phyloP scores from a whole-genome alignment of 1,139 yeast genomes.

The Spencermartinsiella ligniputridi region DNA sequence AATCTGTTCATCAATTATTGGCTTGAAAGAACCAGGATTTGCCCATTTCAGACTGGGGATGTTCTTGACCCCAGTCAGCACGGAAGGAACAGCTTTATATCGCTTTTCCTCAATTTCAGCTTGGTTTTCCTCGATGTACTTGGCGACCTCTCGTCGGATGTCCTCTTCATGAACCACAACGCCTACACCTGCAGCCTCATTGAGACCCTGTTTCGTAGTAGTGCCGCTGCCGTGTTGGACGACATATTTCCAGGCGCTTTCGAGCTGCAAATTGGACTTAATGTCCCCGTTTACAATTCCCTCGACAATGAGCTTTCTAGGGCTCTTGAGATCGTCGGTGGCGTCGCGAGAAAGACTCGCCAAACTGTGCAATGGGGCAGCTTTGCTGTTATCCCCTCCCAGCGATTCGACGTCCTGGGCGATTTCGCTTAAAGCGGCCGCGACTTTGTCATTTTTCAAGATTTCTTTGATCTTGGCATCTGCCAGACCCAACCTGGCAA shows the following conservation, averaged over 20 bases:
- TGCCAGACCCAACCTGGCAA: constrained; percentile 58
- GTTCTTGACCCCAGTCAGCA: constrained; percentile 72
- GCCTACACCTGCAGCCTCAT: constrained; percentile 77
- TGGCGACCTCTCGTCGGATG: constrained; percentile 52
- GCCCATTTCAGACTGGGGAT: constrained; percentile 87
- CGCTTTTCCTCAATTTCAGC: constrained; percentile 62
- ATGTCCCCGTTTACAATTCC: constrained; percentile 65
- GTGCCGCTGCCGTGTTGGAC: constrained; percentile 36
- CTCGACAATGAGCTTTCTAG: constrained; percentile 49
- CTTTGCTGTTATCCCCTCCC: constrained; percentile 26
- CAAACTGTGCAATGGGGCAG: constrained; percentile 67
- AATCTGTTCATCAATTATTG: constrained; percentile 72
- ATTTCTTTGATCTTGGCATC: constrained; percentile 48
- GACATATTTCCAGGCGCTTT: constrained; percentile 78
- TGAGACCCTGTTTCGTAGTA: constrained; percentile 46
- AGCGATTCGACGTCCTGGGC: constrained; percentile 42
- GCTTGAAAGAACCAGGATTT: constrained; percentile 77
- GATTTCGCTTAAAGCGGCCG: constrained; percentile 60
- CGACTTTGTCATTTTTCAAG: constrained; percentile 77
- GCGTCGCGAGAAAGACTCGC: constrained; percentile 47
- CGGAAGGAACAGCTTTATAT: constrained; percentile 69
- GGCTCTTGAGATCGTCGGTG: constrained; percentile 23
- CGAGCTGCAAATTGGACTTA: constrained; percentile 65
- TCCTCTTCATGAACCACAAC: constrained; percentile 62
- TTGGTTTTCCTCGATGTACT: constrained; percentile 56